Conservation (phyloP, 129 eudicot species). For the Oenanthe sinensis region DNA sequence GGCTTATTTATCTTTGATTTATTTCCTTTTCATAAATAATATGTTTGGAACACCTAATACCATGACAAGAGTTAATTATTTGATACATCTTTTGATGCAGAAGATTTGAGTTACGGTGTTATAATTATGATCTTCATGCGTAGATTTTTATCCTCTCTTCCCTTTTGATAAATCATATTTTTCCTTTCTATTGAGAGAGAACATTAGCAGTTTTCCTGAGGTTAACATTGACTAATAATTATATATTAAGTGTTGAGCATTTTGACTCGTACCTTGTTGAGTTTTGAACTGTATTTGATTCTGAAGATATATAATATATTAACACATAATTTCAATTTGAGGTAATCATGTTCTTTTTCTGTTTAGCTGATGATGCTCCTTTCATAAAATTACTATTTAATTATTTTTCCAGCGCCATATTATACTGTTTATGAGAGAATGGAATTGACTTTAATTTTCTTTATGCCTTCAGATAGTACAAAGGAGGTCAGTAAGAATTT, state of each 20-base stretch:
- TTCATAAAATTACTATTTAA: too few relatives aligned
- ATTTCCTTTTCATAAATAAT: not conserved
- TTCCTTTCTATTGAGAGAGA: not conserved
- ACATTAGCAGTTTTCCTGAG: not conserved
- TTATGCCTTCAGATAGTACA: slow-evolving; percentile 49
- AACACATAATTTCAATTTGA: not conserved
- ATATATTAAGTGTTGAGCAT: not conserved
- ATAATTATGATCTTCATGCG: not conserved
- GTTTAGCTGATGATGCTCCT: not conserved
- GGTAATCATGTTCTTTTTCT: not conserved
- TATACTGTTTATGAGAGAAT: not conserved
- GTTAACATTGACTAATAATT: not conserved
- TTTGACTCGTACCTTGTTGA: not conserved
- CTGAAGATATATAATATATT: not conserved
- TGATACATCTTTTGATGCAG: not conserved
- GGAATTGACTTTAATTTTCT: slow-evolving; percentile 8
- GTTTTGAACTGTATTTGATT: not conserved
- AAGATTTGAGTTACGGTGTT: not conserved
- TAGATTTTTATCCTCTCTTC: not conserved
- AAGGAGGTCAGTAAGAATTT: slow-evolving; percentile 47
- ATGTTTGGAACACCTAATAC: not conserved
- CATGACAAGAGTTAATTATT: not conserved
- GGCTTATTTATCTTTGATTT: not conserved
- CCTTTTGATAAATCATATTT: not conserved
- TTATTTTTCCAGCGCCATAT: too few relatives aligned